A percentile compares a stretch with the other conserved stretches of the same genome.
Evolutionary conservation across 2,329 filamentous ascomycete species (phyloP).

Genomic region (Ophiocordyceps camponoti-rufipedis): DNA sequence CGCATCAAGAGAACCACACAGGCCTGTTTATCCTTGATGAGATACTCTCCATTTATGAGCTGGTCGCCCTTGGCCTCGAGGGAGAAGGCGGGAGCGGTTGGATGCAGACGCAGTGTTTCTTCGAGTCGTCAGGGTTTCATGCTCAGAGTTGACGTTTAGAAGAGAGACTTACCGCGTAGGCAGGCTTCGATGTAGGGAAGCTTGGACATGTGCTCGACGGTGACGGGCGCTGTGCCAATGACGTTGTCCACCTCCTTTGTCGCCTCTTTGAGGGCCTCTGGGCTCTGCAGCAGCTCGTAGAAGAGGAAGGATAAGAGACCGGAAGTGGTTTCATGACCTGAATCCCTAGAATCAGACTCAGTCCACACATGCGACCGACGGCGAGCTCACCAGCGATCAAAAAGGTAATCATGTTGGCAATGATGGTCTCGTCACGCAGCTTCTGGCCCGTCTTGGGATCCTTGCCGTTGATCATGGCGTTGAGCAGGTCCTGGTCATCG

Average conservation of each 20-base stretch:
- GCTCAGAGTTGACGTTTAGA: too few relatives aligned
- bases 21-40: not conserved
- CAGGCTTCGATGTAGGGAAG: conserved; percentile 38
- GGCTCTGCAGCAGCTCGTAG: conserved; percentile 46
- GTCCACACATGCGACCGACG: not conserved
- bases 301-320: conserved; percentile 48
- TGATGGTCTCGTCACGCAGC: conserved; percentile 44
- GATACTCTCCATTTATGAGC: not conserved
- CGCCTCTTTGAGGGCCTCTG: conserved; percentile 37
- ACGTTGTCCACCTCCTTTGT: conserved; percentile 51
- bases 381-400: conserved; percentile 32
- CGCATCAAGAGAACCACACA: conserved; percentile 10
- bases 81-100: conserved; percentile 39
- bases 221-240: conserved; percentile 37
- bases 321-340: conserved; percentile 51
- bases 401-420: conserved; percentile 56
- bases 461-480: conserved; percentile 48
- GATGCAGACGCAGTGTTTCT: conserved; percentile 44
- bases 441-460: conserved; percentile 49
- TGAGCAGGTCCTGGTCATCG: conserved; percentile 47
- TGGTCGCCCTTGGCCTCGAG: conserved; percentile 21
- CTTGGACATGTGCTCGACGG: conserved; percentile 41
- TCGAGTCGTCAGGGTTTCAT: too few relatives aligned
- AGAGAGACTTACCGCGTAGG: not conserved
- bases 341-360: not conserved